Base-by-base conservation (phyloP, 2,329 filamentous ascomycete species). In the Xylaria digitata region DNA sequence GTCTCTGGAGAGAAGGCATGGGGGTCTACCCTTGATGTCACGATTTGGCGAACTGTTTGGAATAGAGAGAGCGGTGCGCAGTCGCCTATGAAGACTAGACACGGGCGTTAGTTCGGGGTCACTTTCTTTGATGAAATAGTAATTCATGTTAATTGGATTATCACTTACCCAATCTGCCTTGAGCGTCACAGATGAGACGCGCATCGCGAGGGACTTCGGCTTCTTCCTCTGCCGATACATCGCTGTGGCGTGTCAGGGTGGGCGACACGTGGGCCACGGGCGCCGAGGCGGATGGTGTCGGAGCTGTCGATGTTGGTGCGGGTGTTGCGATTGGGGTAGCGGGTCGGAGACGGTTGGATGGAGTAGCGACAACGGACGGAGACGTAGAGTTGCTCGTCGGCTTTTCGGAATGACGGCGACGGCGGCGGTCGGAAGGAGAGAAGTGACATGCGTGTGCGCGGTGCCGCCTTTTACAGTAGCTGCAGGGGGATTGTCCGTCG, bases 1-100 rank as follows among this genome's bases (percentile, higher is more conserved):
- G 82, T 83, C 65, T 85, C 82, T 0, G 84, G 83, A 1, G 84
- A 82, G 66, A 87, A 86, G 1, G 84, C 84, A 53, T 82, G 78
- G 13, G 81, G 78, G 19, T 84, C 84, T 40, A 86, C 81, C 6
- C 81, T 77, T 0, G 78, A 81, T 0, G 82, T 85, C 23, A 87
- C 84, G 19, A 87, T 80, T 69, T 85, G 82, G 1, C 85, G 79
- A 6, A 87, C 82, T 0, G 84, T 86, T 69, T 86, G 84, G 70
- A 87, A 87, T 67, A 87, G 84, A 0, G 85, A 87, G 21, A 87
- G 75, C 0, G 85, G 85, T 4, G 85, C 85, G 69, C 85, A 87
- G 72, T 87, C 85, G 5, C 85, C 85, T 26, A 87, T 84, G 72
- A 87, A 87, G 34, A 85, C 75, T 76, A 42, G 17, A 42, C 9